Evolutionary conservation across 2,329 filamentous ascomycete genomes (phyloP).

Genomic region (Fusarium guadeloupense): DNA sequence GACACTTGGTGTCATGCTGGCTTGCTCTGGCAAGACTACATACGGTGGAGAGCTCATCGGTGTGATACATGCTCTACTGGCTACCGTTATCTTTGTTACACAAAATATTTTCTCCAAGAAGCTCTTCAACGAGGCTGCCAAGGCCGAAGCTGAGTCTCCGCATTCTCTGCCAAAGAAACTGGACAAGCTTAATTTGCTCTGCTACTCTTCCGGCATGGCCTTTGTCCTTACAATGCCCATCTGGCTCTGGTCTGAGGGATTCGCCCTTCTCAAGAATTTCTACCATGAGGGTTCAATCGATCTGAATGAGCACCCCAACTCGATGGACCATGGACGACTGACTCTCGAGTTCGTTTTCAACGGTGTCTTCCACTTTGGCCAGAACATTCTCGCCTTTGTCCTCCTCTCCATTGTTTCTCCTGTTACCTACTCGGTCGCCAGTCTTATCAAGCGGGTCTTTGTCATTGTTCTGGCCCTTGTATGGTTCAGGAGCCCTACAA

Average conservation of each 20-base stretch:
- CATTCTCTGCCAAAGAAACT: constrained; percentile 76
- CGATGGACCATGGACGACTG: constrained; percentile 78
- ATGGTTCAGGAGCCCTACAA: constrained; percentile 95
- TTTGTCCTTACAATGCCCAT: constrained; percentile 89
- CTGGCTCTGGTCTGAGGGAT: constrained; percentile 92
- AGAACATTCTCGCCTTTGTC: constrained; percentile 95
- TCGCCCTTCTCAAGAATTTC: constrained; percentile 79
- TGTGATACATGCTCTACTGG: constrained; percentile 86
- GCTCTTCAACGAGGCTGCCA: constrained; percentile 93
- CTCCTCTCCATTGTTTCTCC: constrained; percentile 93
- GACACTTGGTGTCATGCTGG: constrained; percentile 93
- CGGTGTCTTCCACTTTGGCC: constrained; percentile 93
- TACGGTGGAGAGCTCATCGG: constrained; percentile 90
- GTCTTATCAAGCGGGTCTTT: constrained; percentile 95
- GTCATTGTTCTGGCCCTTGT: constrained; percentile 94
- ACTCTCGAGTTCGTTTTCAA: constrained; percentile 95
- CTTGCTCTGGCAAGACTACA: constrained; percentile 82
- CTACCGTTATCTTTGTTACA: constrained; percentile 94
- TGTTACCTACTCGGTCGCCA: constrained; percentile 96
- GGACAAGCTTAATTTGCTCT: constrained; percentile 95
- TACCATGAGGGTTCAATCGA: constrained; percentile 81
- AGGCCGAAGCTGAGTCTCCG: constrained; percentile 78
- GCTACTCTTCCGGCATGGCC: constrained; percentile 94
- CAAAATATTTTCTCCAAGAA: constrained; percentile 99
- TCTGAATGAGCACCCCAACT: constrained; percentile 66